Evolutionary conservation across 768 basidiomycete genomes (phyloP), one percentile per base, ranked within the genome.

Genomic region (Macrolepiota fuliginosa): DNA sequence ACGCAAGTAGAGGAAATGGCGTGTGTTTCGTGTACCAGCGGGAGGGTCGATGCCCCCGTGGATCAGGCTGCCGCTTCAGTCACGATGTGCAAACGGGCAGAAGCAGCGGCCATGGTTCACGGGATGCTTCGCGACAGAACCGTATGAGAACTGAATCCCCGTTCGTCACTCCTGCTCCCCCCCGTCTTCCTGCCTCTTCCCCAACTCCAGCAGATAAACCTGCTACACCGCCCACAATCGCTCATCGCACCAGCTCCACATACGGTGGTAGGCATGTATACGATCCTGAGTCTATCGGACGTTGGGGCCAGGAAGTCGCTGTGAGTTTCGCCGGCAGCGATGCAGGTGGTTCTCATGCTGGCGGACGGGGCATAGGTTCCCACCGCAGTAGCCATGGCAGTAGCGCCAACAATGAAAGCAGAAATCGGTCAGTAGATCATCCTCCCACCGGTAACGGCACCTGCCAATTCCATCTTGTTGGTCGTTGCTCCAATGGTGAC

Each of bases 11-110:
- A 17, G 27, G 54, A 22, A 27, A 36, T 36, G 27, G 24, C 17
- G 13, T 49, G 7, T 61, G 60, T 49, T 15, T 10, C 32, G 11
- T 5, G 2, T 61, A 49, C 60, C 22, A 25, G 15, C 53, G 40
- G 5, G 71, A 50, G 5, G 71, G 69, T 7, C 47, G 32, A 22
- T 72, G 71, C 53, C 40, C 45, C 19, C 22, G 62, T 11, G 69
- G 66, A 22, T 54, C 51, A 35, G 39, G 19, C 22, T 73, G 72
- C 62, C 64, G 62, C 47, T 73, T 66, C 60, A 52, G 63, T 9
- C 71, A 73, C 62, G 71, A 70, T 54, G 1, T 58, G n/a, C 24
- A 54, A 39, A n/a, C 17, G 36, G 50, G 53, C 32, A 35, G 60
- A 10, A 54, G 53, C 54, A 50, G 53, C 54, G 36, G 60, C n/a